phyloP scores from a whole-genome alignment of 2,329 filamentous ascomycete genomes.

The Aspergillus jensenii region DNA sequence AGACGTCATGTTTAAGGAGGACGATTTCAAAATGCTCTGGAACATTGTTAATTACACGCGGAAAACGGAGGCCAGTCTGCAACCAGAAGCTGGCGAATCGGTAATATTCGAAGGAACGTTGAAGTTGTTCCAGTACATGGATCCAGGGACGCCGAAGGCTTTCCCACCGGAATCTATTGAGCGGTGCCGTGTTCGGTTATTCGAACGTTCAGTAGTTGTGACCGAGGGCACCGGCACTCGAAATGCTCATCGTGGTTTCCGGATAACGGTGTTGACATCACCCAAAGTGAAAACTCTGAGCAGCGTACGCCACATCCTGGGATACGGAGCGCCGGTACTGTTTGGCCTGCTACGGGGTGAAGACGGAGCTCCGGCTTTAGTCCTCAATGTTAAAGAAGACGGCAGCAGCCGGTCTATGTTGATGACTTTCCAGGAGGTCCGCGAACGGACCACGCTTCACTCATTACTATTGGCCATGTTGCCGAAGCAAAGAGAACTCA shows the following conservation, averaged over 20 bases:
- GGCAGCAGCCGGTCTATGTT: conserved; percentile 69
- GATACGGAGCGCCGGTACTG: conserved; percentile 66
- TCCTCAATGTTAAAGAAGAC: conserved; percentile 68
- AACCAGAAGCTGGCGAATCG: conserved; percentile 67
- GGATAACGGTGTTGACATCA: conserved; percentile 75
- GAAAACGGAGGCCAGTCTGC: conserved; percentile 71
- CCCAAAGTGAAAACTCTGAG: conserved; percentile 75
- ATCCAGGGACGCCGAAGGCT: conserved; percentile 66
- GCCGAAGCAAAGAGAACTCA: conserved; percentile 65
- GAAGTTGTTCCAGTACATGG: conserved; percentile 77
- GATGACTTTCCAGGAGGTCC: conserved; percentile 72
- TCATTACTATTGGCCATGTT: conserved; percentile 71
- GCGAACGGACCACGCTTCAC: conserved; percentile 70
- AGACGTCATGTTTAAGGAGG: conserved; percentile 67
- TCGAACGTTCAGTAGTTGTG: conserved; percentile 68
- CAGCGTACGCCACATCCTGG: conserved; percentile 69
- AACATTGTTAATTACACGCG: conserved; percentile 82
- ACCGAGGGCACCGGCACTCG: conserved; percentile 71
- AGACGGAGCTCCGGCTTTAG: conserved; percentile 66
- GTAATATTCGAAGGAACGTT: conserved; percentile 69
- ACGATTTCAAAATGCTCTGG: conserved; percentile 77
- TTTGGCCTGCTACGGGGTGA: conserved; percentile 77
- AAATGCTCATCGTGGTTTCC: conserved; percentile 74
- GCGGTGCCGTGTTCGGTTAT: conserved; percentile 71
- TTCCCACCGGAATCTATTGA: conserved; percentile 75